These are phyloP conservation scores for Entophlyctis luteolus DNA, from an alignment of 192 early-diverging fungal species.

Conservation along the genomic window DNA sequence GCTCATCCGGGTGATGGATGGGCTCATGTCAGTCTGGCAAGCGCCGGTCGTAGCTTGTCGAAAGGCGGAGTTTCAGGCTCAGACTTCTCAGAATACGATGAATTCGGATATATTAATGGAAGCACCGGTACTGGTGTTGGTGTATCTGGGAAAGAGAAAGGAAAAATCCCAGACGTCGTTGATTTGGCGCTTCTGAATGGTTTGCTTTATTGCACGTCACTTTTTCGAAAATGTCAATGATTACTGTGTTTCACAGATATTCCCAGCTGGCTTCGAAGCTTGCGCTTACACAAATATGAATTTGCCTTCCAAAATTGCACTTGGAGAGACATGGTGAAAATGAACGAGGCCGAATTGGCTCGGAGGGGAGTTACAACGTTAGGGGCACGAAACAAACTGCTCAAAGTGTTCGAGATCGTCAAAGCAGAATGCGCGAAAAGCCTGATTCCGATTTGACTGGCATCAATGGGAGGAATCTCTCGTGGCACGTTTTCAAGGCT, in stretches of 20 bases:
- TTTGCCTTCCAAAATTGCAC: constrained; percentile 77
- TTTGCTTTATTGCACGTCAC: constrained; percentile 27
- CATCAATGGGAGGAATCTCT: background rate
- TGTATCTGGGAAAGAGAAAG: constrained; percentile 63
- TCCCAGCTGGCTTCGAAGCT: constrained; percentile 84
- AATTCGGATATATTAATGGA: constrained; percentile 25
- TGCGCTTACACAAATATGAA: constrained; percentile 96
- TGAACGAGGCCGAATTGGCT: constrained; percentile 77
- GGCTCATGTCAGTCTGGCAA: constrained; percentile 33
- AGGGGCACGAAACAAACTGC: constrained; percentile 92
- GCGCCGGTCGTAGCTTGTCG: constrained; percentile 10
- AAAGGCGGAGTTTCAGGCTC: constrained; percentile 21
- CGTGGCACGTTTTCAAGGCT: background rate
- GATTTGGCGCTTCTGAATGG: constrained; percentile 72
- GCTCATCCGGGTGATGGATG: constrained; percentile 40
- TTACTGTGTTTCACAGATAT: constrained; percentile 59
- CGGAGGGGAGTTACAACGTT: constrained; percentile 85
- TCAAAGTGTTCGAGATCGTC: constrained; percentile 91
- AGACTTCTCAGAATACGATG: constrained; percentile 41
- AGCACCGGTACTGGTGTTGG: background rate
- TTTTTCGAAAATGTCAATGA: background rate
- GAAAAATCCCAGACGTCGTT: constrained; percentile 66
- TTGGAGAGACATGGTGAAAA: constrained; percentile 84
- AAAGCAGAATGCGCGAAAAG: constrained; percentile 20
- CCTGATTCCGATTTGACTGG: constrained; percentile 7